A percentile compares a stretch with the other conserved stretches of the same genome.
Evolutionary conservation across 2,329 filamentous ascomycete genomes (phyloP).

Genomic region (Beauveria sp.): DNA sequence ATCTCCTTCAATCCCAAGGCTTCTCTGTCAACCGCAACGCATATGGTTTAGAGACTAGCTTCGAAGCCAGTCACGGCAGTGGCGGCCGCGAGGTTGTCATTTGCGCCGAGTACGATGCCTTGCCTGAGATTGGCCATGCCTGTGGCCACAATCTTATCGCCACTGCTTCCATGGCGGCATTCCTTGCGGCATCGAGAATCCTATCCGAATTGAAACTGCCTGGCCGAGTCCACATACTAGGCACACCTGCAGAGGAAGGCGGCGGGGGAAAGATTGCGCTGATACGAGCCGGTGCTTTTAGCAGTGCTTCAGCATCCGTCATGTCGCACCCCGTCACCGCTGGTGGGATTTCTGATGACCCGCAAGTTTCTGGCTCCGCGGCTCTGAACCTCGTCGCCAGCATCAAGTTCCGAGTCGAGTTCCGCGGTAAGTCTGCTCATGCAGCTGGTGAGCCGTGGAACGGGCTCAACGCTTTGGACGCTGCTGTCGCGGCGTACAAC

Average conservation of each 20-base stretch:
- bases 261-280: slow-evolving; percentile 31
- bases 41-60: slow-evolving; percentile 44
- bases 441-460: slow-evolving; percentile 36
- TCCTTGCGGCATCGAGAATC: slow-evolving; percentile 28
- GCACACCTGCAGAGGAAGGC: slow-evolving; percentile 36
- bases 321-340: neutral
- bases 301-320: neutral
- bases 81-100: slow-evolving; percentile 27
- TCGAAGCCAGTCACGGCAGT: slow-evolving; percentile 36
- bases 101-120: slow-evolving; percentile 38
- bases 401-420: slow-evolving; percentile 2
- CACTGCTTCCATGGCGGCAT: slow-evolving; percentile 31
- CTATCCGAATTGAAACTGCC: slow-evolving; percentile 22
- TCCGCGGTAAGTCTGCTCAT: neutral
- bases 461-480: slow-evolving; percentile 31
- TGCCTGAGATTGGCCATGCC: slow-evolving; percentile 37
- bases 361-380: slow-evolving; percentile 17
- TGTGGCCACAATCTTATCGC: slow-evolving; percentile 41
- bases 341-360: neutral
- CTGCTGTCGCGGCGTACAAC: slow-evolving; percentile 27
- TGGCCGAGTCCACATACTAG: slow-evolving; percentile 32
- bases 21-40: slow-evolving; percentile 40
- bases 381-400: slow-evolving; percentile 10
- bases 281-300: slow-evolving; percentile 22
- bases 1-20: slow-evolving; percentile 34